These are phyloP conservation scores for Fusarium scirpi DNA, from an alignment of 2,329 filamentous ascomycete genomes.

Conservation along the genomic window DNA sequence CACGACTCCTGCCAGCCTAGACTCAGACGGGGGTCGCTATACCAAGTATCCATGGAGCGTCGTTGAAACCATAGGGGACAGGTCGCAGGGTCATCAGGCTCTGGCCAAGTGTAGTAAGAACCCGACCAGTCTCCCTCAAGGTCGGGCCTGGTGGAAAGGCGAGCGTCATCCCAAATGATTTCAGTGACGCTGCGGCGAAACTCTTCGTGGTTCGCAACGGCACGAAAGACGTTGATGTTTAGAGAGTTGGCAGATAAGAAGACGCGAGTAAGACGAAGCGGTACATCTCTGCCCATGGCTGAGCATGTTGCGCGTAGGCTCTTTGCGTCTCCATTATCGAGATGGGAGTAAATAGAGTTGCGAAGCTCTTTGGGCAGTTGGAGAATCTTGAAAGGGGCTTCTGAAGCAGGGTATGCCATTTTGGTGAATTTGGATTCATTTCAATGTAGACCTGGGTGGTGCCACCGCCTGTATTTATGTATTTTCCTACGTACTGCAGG, in stretches of 20 bases:
- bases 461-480: no score
- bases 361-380: background rate
- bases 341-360: background rate
- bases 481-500: no score
- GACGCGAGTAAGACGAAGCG: background rate
- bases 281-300: background rate
- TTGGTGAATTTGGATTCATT: no score
- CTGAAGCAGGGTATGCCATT: no score
- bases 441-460: no score
- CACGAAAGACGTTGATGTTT: background rate
- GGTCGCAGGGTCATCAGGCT: no score
- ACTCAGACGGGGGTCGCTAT: no score
- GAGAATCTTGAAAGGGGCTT: background rate
- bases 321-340: background rate
- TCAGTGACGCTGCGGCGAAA: slow-evolving; percentile 3
- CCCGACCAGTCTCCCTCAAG: no score
- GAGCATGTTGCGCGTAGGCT: slow-evolving; percentile 1
- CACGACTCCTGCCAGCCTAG: no score
- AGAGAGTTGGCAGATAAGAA: slow-evolving; percentile 4
- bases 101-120: no score
- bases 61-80: background rate
- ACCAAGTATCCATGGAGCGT: background rate
- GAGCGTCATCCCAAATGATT: slow-evolving; percentile 6
- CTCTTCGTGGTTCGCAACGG: background rate
- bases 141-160: background rate